These are phyloP conservation scores for Lignosus rhinocerotis DNA, from an alignment of 1,284 basidiomycete genomes.

Conservation along the genomic window DNA sequence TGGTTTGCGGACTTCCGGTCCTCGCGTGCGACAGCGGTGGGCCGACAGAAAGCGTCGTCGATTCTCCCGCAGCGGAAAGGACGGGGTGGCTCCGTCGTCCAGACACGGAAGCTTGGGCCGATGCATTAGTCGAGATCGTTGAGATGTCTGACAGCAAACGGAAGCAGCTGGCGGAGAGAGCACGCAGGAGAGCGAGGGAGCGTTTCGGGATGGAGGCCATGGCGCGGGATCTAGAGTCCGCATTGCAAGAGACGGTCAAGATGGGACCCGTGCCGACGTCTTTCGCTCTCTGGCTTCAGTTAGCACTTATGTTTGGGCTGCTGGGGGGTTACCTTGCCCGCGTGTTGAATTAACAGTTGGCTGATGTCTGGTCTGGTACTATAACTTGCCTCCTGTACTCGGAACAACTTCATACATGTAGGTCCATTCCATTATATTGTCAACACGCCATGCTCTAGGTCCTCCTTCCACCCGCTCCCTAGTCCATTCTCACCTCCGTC, in stretches of 20 bases:
- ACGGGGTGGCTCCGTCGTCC: conserved; percentile 77
- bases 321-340: no score
- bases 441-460: conserved; percentile 51
- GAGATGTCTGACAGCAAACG: conserved; percentile 48
- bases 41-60: conserved; percentile 86
- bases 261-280: conserved; percentile 43
- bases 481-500: conserved; percentile 38
- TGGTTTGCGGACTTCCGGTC: conserved; percentile 90
- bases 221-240: conserved; percentile 59
- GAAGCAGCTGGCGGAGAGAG: conserved; percentile 49
- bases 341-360: no score
- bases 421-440: not conserved
- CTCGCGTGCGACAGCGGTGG: conserved; percentile 90
- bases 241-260: conserved; percentile 50
- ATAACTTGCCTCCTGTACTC: no score
- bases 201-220: conserved; percentile 67
- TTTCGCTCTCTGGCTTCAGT: no score
- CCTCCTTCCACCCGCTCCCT: conserved; percentile 58
- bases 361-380: no score
- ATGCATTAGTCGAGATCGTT: conserved; percentile 65
- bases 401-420: no score
- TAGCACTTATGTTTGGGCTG: no score
- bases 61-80: conserved; percentile 41
- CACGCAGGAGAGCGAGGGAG: conserved; percentile 57
- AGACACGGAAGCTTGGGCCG: conserved; percentile 65